Conservation (phyloP, 495 filamentous ascomycete species). For the Bryoglossum gracile region DNA sequence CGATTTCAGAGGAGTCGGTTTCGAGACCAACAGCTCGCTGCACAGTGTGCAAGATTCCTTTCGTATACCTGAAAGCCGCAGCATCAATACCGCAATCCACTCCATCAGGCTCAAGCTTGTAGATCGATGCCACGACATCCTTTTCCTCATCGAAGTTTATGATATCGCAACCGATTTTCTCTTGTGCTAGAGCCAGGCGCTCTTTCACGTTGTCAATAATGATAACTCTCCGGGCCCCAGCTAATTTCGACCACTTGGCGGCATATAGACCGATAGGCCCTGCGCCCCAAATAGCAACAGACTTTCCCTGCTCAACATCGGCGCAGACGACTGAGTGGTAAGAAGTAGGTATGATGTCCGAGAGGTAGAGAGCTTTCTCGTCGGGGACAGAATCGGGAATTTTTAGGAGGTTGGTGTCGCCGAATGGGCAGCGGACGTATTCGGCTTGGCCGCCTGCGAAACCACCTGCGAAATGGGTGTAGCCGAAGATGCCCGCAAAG, state of each 20-base stretch:
- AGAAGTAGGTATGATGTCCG: conserved; percentile 68
- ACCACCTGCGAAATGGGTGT: conserved; percentile 72
- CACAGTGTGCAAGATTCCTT: not conserved
- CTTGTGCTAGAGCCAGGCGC: conserved; percentile 22
- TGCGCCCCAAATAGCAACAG: conserved; percentile 73
- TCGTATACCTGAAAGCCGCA: conserved; percentile 23
- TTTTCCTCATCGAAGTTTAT: conserved; percentile 25
- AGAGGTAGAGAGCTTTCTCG: conserved; percentile 77
- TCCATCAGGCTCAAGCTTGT: conserved; percentile 28
- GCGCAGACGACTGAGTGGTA: conserved; percentile 81
- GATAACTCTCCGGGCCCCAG: conserved; percentile 28
- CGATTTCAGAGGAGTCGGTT: conserved; percentile 77
- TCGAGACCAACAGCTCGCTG: conserved; percentile 53
- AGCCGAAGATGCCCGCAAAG: conserved; percentile 67
- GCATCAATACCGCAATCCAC: conserved; percentile 33
- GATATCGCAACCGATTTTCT: conserved; percentile 31
- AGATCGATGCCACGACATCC: conserved; percentile 27
- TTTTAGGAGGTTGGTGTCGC: conserved; percentile 68
- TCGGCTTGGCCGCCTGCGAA: conserved; percentile 86
- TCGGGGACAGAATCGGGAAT: conserved; percentile 75
- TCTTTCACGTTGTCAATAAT: conserved; percentile 31
- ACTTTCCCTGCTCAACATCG: conserved; percentile 65
- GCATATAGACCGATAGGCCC: conserved; percentile 36
- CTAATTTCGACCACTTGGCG: conserved; percentile 7
- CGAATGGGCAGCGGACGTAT: conserved; percentile 73